Conservation (phyloP, 139 green algal genomes). For the Pleodorina starrii region DNA sequence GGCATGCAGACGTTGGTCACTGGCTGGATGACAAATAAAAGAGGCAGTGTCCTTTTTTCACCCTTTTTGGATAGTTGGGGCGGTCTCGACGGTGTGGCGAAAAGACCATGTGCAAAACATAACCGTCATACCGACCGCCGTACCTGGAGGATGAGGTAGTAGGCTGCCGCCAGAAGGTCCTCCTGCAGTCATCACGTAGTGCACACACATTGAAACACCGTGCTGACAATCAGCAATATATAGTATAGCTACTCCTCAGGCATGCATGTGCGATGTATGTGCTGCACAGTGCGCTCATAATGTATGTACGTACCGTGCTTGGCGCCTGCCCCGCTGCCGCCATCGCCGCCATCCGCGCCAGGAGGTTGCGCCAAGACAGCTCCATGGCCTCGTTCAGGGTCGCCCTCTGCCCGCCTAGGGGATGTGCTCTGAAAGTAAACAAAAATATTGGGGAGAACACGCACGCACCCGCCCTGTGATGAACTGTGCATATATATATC, state of each 20-base stretch:
- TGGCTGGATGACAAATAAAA: too few relatives aligned
- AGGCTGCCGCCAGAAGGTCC: constrained; percentile 11
- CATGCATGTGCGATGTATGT: too few relatives aligned
- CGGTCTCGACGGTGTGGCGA: too few relatives aligned
- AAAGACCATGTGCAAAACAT: neutral
- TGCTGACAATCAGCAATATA: neutral
- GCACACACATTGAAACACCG: neutral
- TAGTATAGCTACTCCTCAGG: neutral
- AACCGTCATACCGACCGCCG: neutral
- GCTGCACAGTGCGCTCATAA: neutral
- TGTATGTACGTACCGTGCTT: neutral
- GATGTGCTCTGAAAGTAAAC: neutral
- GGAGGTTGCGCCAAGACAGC: neutral
- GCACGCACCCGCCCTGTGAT: too few relatives aligned
- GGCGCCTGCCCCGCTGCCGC: neutral
- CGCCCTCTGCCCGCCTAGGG: neutral
- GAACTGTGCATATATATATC: too few relatives aligned
- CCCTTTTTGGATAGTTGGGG: too few relatives aligned
- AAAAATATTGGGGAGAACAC: too few relatives aligned
- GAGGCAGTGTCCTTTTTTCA: too few relatives aligned
- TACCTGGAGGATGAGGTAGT: constrained; percentile 38
- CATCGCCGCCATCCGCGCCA: constrained; percentile 4
- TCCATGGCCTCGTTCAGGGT: constrained; percentile 1
- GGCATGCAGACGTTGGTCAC: too few relatives aligned
- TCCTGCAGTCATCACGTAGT: constrained; percentile 1